Base-by-base conservation (phyloP, 2,329 filamentous ascomycete species). In the Mollisiaceae sp. region DNA sequence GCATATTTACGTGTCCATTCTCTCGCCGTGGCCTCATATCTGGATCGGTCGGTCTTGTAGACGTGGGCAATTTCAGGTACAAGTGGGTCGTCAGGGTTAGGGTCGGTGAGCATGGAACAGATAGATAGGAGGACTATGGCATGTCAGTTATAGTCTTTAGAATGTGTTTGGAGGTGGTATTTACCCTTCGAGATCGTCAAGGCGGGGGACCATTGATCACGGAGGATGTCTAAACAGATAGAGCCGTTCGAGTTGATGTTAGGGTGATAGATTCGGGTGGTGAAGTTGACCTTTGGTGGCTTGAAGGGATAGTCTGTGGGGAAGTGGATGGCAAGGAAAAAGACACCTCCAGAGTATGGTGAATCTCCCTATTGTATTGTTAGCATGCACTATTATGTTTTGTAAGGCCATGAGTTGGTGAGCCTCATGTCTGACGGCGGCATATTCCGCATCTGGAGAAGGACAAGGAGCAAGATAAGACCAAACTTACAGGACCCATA, bases 211-310 rank as follows among this genome's bases (percentile, higher is more conserved):
- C 95, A 99, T 84, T 99, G 95, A 81, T 99, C 95, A 84, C 95
- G 90, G 78, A 99, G 85, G 78, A 99, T 99, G 78, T 99, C 95
- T 79, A 99, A 83, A 81, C 95, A 99, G 82, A 99, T 99, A 82
- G 94, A 97, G 81, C 95, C 95, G 81, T 98, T 98, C 74, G 93
- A 97, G 89, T 99, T 99, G 93, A 99, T 99, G 84, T 99, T 99
- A 77, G 95, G 95, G 84, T 99, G 95, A 81, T 99, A 99, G 85
- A 99, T 98, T 79, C 94, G 91, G 72, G 95, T 99, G 75, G 93
- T 98, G 88, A 99, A 99, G 91, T 97, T 97, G 82, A 99, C 94
- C 89, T 99, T 99, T 75, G 95, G 95, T 70, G 95, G 95, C 91
- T 99, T 99, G 88, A 99, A 99, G 50, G 95, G 95, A 83, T 99